phyloP scores from a whole-genome alignment of 2,329 filamentous ascomycete genomes.

The Fusarium tricinctum region DNA sequence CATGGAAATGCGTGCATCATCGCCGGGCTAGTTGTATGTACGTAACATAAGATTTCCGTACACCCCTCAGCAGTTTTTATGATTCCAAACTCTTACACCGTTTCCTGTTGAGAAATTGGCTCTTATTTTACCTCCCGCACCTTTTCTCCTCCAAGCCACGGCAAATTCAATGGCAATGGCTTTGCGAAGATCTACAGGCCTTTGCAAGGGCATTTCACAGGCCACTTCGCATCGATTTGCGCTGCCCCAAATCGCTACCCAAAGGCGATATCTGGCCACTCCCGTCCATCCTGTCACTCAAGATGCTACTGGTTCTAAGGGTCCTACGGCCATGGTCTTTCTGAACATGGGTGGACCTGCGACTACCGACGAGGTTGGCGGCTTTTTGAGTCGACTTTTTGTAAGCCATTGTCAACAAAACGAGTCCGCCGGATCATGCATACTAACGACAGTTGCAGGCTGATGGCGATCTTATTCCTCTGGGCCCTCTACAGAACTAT shows the following conservation, averaged over 20 bases:
- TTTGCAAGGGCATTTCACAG: slow-evolving; percentile 50
- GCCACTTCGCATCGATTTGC: slow-evolving; percentile 47
- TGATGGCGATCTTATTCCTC: slow-evolving; percentile 94
- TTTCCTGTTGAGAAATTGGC: slow-evolving; percentile 32
- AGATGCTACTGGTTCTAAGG: slow-evolving; percentile 76
- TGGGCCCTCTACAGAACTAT: slow-evolving; percentile 91
- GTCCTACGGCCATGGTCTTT: slow-evolving; percentile 97
- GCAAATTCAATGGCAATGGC: slow-evolving; percentile 49
- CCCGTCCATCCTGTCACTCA: slow-evolving; percentile 83
- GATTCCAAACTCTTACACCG: slow-evolving; percentile 36
- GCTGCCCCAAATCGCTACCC: slow-evolving; percentile 51
- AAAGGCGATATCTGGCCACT: slow-evolving; percentile 56
- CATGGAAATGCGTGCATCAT: slow-evolving; percentile 48
- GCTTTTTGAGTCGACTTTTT: slow-evolving; percentile 92
- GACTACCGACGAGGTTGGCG: slow-evolving; percentile 87
- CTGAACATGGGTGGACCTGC: slow-evolving; percentile 99
- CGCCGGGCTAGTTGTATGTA: slow-evolving; percentile 36
- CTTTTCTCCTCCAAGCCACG: slow-evolving; percentile 3
- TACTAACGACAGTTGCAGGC: slow-evolving; percentile 67
- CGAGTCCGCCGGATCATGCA: slow-evolving; percentile 6
- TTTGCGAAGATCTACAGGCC: slow-evolving; percentile 50
- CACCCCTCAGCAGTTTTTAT: slow-evolving; percentile 39
- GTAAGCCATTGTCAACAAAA: slow-evolving; percentile 66
- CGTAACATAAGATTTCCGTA: slow-evolving; percentile 39
- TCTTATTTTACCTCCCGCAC: not conserved